Conservation (phyloP, 2,329 filamentous ascomycete species). For the Monosporascus sp. region DNA sequence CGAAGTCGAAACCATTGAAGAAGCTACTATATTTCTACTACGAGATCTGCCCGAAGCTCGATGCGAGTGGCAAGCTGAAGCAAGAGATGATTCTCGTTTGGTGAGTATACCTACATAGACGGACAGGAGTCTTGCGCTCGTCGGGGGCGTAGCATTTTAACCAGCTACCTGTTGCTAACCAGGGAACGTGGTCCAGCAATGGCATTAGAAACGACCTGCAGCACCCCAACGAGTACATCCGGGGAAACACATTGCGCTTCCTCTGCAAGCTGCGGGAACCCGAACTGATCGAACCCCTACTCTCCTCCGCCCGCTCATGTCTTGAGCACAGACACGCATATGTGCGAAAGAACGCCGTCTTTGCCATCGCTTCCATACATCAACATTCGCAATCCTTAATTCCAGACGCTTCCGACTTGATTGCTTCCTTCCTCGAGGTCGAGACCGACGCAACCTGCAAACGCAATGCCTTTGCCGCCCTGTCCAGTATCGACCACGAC, state of each 20-base stretch:
- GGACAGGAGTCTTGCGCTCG: constrained; percentile 6
- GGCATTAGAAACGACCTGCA: constrained; percentile 97
- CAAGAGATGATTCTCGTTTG: constrained; percentile 99
- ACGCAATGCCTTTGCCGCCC: constrained; percentile 90
- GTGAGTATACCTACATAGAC: constrained; percentile 43
- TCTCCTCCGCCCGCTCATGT: constrained; percentile 86
- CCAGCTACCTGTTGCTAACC: constrained; percentile 17
- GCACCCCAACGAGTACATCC: constrained; percentile 96
- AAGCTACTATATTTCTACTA: constrained; percentile 99
- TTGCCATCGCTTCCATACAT: constrained; percentile 88
- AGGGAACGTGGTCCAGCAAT: constrained; percentile 56
- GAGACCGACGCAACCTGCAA: constrained; percentile 96
- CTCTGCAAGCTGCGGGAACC: constrained; percentile 93
- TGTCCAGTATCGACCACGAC: constrained; percentile 87
- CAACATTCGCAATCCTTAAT: constrained; percentile 87
- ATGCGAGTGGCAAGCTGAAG: constrained; percentile 88
- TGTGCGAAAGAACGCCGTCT: constrained; percentile 96
- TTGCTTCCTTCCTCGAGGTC: constrained; percentile 80
- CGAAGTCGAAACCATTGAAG: constrained; percentile 92
- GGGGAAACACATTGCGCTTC: constrained; percentile 96
- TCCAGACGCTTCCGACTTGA: constrained; percentile 89
- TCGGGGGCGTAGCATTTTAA: neutral
- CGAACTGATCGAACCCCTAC: constrained; percentile 91
- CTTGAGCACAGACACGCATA: constrained; percentile 96
- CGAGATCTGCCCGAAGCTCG: constrained; percentile 95